These are phyloP conservation scores for Primulina tabacum DNA, from an alignment of 257 asterid species.

Conservation along the genomic window DNA sequence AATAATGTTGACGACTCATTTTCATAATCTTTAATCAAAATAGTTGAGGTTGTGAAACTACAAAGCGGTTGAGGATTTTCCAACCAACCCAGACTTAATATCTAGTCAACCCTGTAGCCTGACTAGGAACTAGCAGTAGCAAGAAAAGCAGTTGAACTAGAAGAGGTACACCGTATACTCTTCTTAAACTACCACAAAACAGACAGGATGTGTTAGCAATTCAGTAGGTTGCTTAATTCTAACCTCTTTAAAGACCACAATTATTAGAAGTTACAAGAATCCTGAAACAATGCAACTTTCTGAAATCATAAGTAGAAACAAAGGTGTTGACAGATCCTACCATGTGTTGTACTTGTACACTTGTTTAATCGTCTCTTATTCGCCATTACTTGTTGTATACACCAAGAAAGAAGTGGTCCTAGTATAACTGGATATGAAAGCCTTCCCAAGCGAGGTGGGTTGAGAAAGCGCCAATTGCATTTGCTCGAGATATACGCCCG, in stretches of 20 bases:
- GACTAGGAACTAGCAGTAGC: background rate
- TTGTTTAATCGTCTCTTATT: slow-evolving; percentile 17
- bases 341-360: background rate
- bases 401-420: slow-evolving; percentile 51
- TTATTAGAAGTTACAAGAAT: background rate
- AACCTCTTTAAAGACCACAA: background rate
- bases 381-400: slow-evolving; percentile 42
- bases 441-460: slow-evolving; percentile 67
- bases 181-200: background rate
- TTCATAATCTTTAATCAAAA: too few relatives aligned
- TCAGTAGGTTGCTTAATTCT: background rate
- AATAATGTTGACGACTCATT: too few relatives aligned
- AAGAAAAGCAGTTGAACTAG: background rate
- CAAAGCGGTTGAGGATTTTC: too few relatives aligned
- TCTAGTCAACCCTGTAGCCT: too few relatives aligned
- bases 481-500: slow-evolving; percentile 35
- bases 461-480: slow-evolving; percentile 64
- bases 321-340: background rate
- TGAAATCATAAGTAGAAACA: background rate
- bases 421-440: slow-evolving; percentile 59
- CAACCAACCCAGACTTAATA: too few relatives aligned
- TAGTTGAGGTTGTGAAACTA: too few relatives aligned
- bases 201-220: background rate
- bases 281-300: background rate
- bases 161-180: background rate